Evolutionary conservation across 2,329 filamentous ascomycete species (phyloP), one percentile per base, ranked within the genome.

Genomic region (Bertia moriformis): DNA sequence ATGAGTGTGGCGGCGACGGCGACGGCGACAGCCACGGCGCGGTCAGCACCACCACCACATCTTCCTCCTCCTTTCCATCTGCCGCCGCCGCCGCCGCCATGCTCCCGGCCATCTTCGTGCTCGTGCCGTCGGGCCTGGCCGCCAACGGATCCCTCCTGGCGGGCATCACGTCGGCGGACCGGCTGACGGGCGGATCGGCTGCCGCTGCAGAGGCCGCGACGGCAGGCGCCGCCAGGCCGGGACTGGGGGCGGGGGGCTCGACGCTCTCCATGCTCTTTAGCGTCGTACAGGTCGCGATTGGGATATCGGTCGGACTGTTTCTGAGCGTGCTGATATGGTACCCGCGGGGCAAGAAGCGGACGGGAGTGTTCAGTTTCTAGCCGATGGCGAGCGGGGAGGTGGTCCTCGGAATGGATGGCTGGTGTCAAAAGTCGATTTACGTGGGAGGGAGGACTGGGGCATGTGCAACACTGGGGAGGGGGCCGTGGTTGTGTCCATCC

Each of bases 221-320:
- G 17, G 47, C 50, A 4, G 45, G 46, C 18, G 48, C 48, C 2
- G 49, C 48, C 2, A 13, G 45, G 18, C 39, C 46, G 10, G 14
- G 44, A 38, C 27, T 43, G 47, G 0, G 47, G 53, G 10, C 49
- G 4, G 46, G 35, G 40, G 2, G n/a, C n/a, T n/a, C n/a, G 49
- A 53, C 27, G 47, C 65, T 13, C 65, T 66, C 65, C 5, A 67
- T 77, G 3, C 54, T 73, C 19, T 61, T 71, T 27, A 71, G 66
- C 42, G 71, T 77, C 39, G 67, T 78, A 14, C 71, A 78, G 49
- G 67, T 77, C 1, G 69, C 72, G 4, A 73, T 77, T 40, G 71
- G 71, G 20, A 71, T 77, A 42, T 73, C 70, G n/a, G 71, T 76
- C 2, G 73, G 73, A 12, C 47, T 78, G 19, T 73, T 70, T 42